Evolutionary conservation across 331 rosid genomes (phyloP).

Genomic region (Saraca asoca): DNA sequence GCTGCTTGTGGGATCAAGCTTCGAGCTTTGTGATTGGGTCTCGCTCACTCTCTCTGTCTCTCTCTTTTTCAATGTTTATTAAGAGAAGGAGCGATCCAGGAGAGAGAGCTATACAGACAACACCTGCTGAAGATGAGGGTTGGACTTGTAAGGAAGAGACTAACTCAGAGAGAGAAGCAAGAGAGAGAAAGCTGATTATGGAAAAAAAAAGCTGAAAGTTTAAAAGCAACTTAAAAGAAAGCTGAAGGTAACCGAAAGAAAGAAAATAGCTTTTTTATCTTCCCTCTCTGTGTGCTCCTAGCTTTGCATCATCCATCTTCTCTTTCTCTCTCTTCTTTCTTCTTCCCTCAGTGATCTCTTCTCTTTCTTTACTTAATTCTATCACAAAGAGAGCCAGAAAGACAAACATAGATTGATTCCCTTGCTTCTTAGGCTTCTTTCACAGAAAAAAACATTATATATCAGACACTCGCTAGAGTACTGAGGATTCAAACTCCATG

Average conservation of each 20-base stretch:
- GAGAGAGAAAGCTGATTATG: constrained; percentile 46
- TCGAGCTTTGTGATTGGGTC: constrained; percentile 71
- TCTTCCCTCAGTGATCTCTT: constrained; percentile 11
- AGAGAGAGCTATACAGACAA: constrained; percentile 49
- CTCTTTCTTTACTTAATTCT: constrained; percentile 24
- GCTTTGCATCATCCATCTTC: constrained; percentile 30
- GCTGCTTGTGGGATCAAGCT: constrained; percentile 86
- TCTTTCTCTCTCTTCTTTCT: constrained; percentile 20
- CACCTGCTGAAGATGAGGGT: constrained; percentile 54
- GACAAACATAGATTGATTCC: constrained; percentile 15
- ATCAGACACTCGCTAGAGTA: constrained; percentile 13
- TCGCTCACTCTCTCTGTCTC: constrained; percentile 34
- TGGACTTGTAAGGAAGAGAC: constrained; percentile 41
- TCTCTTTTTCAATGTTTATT: constrained; percentile 52
- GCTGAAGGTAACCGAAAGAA: constrained; percentile 76
- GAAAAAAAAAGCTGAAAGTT: constrained; percentile 54
- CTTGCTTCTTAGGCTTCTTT: constrained; percentile 27
- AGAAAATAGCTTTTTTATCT: constrained; percentile 41
- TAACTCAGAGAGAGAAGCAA: constrained; percentile 40
- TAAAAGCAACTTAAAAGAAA: constrained; percentile 74
- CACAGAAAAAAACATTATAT: not conserved
- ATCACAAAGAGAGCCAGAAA: constrained; percentile 31
- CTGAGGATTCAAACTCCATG: constrained; percentile 40
- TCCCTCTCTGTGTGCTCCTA: constrained; percentile 16
- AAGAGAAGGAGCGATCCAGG: constrained; percentile 22